A percentile compares a stretch with the other conserved stretches of the same genome.
These are phyloP conservation scores for Tuctoria greenei DNA, from an alignment of 176 grass and related monocot species.

Conservation along the genomic window DNA sequence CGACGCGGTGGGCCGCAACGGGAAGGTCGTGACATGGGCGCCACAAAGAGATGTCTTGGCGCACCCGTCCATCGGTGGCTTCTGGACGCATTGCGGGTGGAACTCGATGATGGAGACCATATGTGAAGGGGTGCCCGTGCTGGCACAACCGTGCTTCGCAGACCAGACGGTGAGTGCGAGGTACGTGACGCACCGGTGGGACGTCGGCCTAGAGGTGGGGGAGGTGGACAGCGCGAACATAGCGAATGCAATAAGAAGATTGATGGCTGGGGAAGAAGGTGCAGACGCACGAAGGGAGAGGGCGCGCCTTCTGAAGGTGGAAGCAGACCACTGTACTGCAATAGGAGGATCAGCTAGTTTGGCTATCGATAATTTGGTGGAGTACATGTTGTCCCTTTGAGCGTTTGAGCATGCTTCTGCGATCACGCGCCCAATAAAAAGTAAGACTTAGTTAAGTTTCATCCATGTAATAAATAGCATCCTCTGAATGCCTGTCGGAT, in stretches of 20 bases:
- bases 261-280: constrained; percentile 28
- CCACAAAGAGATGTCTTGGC: constrained; percentile 48
- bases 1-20: neutral
- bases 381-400: constrained; percentile 9
- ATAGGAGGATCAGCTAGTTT: neutral
- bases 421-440: neutral
- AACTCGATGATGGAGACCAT: constrained; percentile 43
- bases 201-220: constrained; percentile 4
- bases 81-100: constrained; percentile 58
- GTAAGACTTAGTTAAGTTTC: neutral
- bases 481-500: neutral
- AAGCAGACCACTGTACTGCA: neutral
- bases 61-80: neutral
- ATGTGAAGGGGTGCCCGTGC: constrained; percentile 43
- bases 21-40: constrained; percentile 17
- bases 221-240: neutral
- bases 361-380: constrained; percentile 8
- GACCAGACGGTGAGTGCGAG: constrained; percentile 45
- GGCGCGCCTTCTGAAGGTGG: neutral
- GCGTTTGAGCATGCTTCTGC: neutral
- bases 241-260: neutral
- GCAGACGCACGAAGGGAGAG: neutral
- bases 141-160: constrained; percentile 31
- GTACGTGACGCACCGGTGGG: constrained; percentile 36
- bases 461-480: neutral